A percentile compares a stretch with the other conserved stretches of the same genome.
Evolutionary conservation across 106 monocot genomes (phyloP).

Genomic region (Xerophyta viscosa): DNA sequence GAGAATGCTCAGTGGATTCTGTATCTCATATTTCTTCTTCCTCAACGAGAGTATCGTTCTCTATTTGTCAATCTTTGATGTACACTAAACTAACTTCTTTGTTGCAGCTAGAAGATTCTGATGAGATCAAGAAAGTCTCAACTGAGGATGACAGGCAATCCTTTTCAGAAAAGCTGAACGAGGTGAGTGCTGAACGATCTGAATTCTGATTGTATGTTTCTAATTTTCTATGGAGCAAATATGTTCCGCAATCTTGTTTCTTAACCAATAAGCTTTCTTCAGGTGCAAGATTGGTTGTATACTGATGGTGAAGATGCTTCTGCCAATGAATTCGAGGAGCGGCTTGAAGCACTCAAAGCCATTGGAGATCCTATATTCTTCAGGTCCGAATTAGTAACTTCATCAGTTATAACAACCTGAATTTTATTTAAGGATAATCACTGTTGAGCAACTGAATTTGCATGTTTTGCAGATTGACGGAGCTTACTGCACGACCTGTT

Average conservation of each 20-base stretch:
- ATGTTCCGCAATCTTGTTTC: background rate
- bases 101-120: slow-evolving; percentile 67
- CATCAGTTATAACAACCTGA: background rate
- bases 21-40: too few relatives aligned
- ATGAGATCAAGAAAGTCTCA: slow-evolving; percentile 62
- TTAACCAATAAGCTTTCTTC: slow-evolving; percentile 2
- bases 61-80: too few relatives aligned
- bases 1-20: too few relatives aligned
- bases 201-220: too few relatives aligned
- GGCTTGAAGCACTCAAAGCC: slow-evolving; percentile 59
- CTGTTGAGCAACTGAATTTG: background rate
- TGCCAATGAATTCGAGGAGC: slow-evolving; percentile 81
- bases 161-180: slow-evolving; percentile 70
- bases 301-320: slow-evolving; percentile 97
- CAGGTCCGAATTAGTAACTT: slow-evolving; percentile 35
- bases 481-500: slow-evolving; percentile 66
- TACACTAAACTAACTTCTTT: slow-evolving; percentile 4
- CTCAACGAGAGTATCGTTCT: too few relatives aligned
- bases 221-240: too few relatives aligned
- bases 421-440: background rate
- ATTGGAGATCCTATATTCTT: slow-evolving; percentile 96
- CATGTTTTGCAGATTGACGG: slow-evolving; percentile 46
- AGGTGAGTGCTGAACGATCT: too few relatives aligned
- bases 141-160: slow-evolving; percentile 56
- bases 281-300: slow-evolving; percentile 99